Evolutionary conservation across 2,329 filamentous ascomycete species (phyloP), one percentile per base, ranked within the genome.

Genomic region (Hymenoscyphus linearis): DNA sequence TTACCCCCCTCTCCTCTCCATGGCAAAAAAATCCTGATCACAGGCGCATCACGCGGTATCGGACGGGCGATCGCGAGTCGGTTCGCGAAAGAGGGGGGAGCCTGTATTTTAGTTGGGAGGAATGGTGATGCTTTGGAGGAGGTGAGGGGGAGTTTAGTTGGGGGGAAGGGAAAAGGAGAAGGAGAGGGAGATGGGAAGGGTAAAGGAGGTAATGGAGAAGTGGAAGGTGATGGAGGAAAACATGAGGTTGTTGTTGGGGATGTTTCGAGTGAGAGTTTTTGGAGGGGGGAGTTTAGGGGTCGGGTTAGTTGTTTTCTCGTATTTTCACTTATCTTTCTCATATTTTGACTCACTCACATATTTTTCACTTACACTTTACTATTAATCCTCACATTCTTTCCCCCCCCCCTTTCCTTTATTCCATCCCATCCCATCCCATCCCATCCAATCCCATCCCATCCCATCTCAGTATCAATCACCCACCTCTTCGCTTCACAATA

Each of bases 1-100:
- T 27, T 4, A 12, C 3, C 16, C 1, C 18, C 40, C 7, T 9
- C 16, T 22, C 40, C n/a, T 9, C 10, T 47, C 10, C 12, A n/a
- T 2, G n/a, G 35, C 36, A 55, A 52, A 52, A 55, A 55, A 37
- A 31, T 9, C 37, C 26, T 59, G 53, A 79, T 92, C 57, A 89
- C 88, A 2, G 89, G 89, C 55, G 88, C 82, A 22, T 88, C 86
- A 52, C 85, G 87, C 22, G 85, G 86, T 58, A 91, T 92, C 67
- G 89, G 89, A 52, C 77, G 80, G 50, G 83, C 84, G 57, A 88
- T 92, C 59, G 88, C 88, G 10, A 73, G 77, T 40, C 79, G 82
- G n/a, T 89, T 92, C 69, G 83, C 88, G 22, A 70, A 72, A 58
- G 80, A 86, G 62, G 88, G 86, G 35, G 86, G 82, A 44, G 74